Evolutionary conservation across 768 basidiomycete genomes (phyloP), one percentile per base, ranked within the genome.

Genomic region (Mycena galericulata): DNA sequence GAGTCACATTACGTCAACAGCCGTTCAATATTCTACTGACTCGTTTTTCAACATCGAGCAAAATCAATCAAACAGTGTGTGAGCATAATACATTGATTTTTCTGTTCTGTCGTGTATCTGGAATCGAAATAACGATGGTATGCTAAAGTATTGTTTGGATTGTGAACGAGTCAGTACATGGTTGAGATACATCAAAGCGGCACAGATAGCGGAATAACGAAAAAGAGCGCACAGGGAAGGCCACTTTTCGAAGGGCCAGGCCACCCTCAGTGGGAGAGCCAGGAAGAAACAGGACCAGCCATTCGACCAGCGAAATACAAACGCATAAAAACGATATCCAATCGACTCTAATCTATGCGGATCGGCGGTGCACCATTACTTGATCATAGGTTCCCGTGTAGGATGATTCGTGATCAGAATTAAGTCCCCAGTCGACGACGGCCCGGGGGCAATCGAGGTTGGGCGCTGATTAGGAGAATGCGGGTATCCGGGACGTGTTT

Each of bases 311-410:
- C 62, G 67, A 68, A 59, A 68, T 58, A 62, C 66, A 57, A 47
- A 62, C 66, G 59, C 66, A 67, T 67, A 62, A 62, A 60, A 66
- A 67, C 43, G 65, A 61, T 40, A 41, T 68, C 67, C 67, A 62
- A 50, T 63, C 56, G 67, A 68, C 62, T 68, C 67, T 68, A 68
- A 57, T 68, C 67, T 68, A 68, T 57, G 67, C 67, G 54, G 60
- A 68, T 62, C 61, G 60, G 67, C 47, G 54, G 50, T 36, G 45
- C 51, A 47, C 65, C 57, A 47, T 49, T 68, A 54, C 58, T 36
- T 47, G 65, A 26, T 65, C 55, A 56, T 54, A 40, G 54, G 54
- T 30, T 57, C 61, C 67, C 32, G 61, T 57, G 55, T 57, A 62
- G 61, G 67, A 68, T 34, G 59, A 55, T 34, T 53, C 38, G 66